Evolutionary conservation across 169 alveolate species (phyloP), one percentile per base, ranked within the genome.

Genomic region (Plasmodium vivax): DNA sequence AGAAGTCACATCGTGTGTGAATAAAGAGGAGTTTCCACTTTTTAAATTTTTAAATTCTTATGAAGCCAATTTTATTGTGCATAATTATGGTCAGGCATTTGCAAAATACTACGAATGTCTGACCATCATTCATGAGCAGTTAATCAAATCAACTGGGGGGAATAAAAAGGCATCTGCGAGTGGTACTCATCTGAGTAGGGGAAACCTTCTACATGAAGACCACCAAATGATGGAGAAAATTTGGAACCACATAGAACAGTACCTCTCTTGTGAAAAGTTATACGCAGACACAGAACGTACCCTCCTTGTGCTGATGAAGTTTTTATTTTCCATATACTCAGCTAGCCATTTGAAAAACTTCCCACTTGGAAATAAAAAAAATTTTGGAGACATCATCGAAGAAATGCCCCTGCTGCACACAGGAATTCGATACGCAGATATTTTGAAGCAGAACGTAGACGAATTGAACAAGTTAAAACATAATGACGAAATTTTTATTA

Each of bases 381-480:
- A 34, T 3, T 80, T 80, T 9, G 58, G 54, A 12, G 94, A 90
- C 34, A 5, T 90, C 43, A 68, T 90, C 14, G 94, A 90, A 38
- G 72, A 54, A 10, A 90, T 90, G 90, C 94, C 94, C 16, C 2
- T 80, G 32, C n/a, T 90, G 32, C 91, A 80, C 54, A 27, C 54
- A 62, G 96, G 94, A 19, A 74, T 95, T n/a, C 72, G 97, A 80
- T 96, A 92, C 73, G 96, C 97, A 8, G 96, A 95, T 81, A 93
- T 96, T 32, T 83, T 96, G 62, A 96, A 94, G 90, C 97, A 96
- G 84, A 96, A 96, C 30, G 82, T 95, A 32, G 96, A 84, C 19
- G 96, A 96, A 83, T 43, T 94, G 30, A 95, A 79, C 72, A 84
- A 92, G 43, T 74, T 88, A 7, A 77, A 91, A 81, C 45, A 84